These are phyloP conservation scores for Rhizophora mangle DNA, from an alignment of 345 rosid species.

Conservation along the genomic window DNA sequence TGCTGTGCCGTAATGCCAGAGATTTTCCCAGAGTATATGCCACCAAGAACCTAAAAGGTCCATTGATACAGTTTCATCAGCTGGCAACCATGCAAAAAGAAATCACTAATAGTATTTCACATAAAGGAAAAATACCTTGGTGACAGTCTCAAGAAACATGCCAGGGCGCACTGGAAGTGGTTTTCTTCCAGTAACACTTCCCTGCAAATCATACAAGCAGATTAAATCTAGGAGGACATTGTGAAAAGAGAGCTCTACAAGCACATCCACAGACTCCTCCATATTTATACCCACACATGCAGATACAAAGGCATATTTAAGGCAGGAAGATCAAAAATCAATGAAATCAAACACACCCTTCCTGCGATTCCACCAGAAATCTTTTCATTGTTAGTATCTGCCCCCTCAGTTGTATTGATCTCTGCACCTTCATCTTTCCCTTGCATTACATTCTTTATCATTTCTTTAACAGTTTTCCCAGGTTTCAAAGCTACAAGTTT, in stretches of 20 bases:
- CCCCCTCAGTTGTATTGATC: constrained; percentile 34
- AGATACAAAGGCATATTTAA: background rate
- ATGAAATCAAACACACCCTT: constrained; percentile 45
- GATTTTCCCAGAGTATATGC: constrained; percentile 71
- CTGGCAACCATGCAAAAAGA: constrained; percentile 1
- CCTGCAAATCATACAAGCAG: constrained; percentile 42
- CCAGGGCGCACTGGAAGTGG: constrained; percentile 93
- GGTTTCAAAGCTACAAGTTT: constrained; percentile 87
- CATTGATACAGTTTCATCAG: constrained; percentile 21
- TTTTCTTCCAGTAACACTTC: constrained; percentile 65
- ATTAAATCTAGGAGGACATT: constrained; percentile 5
- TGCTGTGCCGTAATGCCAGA: constrained; percentile 93
- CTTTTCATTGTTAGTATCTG: constrained; percentile 26
- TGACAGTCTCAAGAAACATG: constrained; percentile 91
- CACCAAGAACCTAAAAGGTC: constrained; percentile 73
- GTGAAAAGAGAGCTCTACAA: background rate
- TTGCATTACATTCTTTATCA: constrained; percentile 85
- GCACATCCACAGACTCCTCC: constrained; percentile 8
- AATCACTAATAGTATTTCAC: background rate
- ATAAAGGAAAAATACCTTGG: constrained; percentile 53
- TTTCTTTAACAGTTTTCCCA: constrained; percentile 66
- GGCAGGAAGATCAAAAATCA: background rate
- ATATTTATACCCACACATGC: background rate
- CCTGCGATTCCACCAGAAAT: constrained; percentile 55
- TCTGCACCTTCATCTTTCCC: constrained; percentile 96